Percentiles rank a stretch among this genome's conserved stretches.
Evolutionary conservation across 257 asterid genomes (phyloP).

Genomic region (Scutellaria minor): DNA sequence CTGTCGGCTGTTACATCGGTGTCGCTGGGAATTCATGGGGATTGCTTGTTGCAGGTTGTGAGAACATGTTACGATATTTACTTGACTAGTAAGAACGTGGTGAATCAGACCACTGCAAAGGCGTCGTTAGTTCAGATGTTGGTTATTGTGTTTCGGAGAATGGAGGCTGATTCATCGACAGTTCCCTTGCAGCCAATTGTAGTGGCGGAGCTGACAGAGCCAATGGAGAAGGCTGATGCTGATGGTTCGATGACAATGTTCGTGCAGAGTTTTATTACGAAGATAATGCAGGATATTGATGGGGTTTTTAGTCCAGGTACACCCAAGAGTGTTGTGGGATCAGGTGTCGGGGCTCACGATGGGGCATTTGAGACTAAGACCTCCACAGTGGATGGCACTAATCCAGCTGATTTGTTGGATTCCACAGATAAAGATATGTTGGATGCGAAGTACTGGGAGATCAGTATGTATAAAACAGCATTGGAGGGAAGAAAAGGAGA

Average conservation of each 20-base stretch:
- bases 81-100: slow-evolving; percentile 84
- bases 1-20: slow-evolving; percentile 87
- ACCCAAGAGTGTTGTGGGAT: slow-evolving; percentile 58
- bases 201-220: slow-evolving; percentile 94
- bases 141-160: slow-evolving; percentile 91
- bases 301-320: slow-evolving; percentile 83
- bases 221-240: slow-evolving; percentile 75
- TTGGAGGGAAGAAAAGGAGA: slow-evolving; percentile 98
- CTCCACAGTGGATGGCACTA: slow-evolving; percentile 89
- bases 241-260: slow-evolving; percentile 89
- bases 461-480: slow-evolving; percentile 97
- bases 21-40: slow-evolving; percentile 86
- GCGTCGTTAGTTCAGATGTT: slow-evolving; percentile 98
- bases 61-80: slow-evolving; percentile 92
- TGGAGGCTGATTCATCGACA: slow-evolving; percentile 98
- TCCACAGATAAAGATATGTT: slow-evolving; percentile 99
- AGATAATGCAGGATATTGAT: slow-evolving; percentile 88
- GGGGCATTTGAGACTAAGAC: slow-evolving; percentile 98
- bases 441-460: slow-evolving; percentile 99
- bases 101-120: slow-evolving; percentile 95
- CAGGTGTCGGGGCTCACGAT: slow-evolving; percentile 68
- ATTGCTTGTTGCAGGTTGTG: slow-evolving; percentile 84
- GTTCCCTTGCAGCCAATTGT: slow-evolving; percentile 96
- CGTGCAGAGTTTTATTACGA: slow-evolving; percentile 92
- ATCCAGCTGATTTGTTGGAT: slow-evolving; percentile 98